These are phyloP conservation scores for Trichoderma atroviride DNA, from an alignment of 2,329 filamentous ascomycete genomes.

Conservation along the genomic window DNA sequence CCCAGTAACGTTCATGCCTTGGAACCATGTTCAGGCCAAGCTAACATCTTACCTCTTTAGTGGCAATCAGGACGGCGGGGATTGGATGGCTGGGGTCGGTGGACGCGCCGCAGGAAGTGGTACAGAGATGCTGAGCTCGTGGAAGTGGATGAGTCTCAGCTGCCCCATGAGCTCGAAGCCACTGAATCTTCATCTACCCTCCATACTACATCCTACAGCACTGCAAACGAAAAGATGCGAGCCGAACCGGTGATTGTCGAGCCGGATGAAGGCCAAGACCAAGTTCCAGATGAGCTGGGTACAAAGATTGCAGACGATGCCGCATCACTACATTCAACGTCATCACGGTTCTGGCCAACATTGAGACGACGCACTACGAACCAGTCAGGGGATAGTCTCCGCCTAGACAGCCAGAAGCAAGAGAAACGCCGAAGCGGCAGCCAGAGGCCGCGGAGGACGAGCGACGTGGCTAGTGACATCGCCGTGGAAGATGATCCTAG, in stretches of 20 bases:
- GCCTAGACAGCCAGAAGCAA: slow-evolving; percentile 14
- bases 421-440: slow-evolving; percentile 36
- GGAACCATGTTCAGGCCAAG: not conserved
- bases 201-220: slow-evolving; percentile 40
- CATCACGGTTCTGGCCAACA: slow-evolving; percentile 49
- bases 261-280: slow-evolving; percentile 37
- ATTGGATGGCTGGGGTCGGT: slow-evolving; percentile 89
- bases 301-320: slow-evolving; percentile 46
- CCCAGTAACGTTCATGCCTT: too few species aligned
- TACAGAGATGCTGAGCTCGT: slow-evolving; percentile 94
- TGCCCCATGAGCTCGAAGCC: slow-evolving; percentile 42
- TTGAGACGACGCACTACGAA: slow-evolving; percentile 48
- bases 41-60: slow-evolving; percentile 45
- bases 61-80: slow-evolving; percentile 88
- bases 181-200: slow-evolving; percentile 34
- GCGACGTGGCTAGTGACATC: slow-evolving; percentile 49
- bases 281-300: slow-evolving; percentile 34
- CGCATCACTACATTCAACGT: slow-evolving; percentile 52
- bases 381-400: slow-evolving; percentile 32
- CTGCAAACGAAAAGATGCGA: slow-evolving; percentile 43
- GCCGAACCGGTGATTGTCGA: slow-evolving; percentile 31
- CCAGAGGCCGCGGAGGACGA: slow-evolving; percentile 45
- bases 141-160: slow-evolving; percentile 57
- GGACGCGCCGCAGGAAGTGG: slow-evolving; percentile 93
- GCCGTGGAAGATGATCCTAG: slow-evolving; percentile 46